Evolutionary conservation across 371 early-diverging fungal genomes (phyloP).

Genomic region (Phascolomyces articulosus): DNA sequence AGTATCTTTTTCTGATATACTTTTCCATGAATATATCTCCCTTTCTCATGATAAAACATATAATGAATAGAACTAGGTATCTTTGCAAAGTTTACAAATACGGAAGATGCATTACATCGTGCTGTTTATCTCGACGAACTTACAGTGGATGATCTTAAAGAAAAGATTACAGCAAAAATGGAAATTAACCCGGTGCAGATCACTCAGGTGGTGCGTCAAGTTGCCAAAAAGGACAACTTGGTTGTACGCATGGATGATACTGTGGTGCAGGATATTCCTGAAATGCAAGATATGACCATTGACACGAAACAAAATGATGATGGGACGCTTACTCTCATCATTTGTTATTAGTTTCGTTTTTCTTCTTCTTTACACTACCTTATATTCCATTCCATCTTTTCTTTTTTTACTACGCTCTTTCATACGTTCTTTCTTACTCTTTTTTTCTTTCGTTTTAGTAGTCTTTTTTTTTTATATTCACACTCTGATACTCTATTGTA

Average conservation of each 20-base stretch:
- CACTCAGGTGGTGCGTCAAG: conserved; percentile 39
- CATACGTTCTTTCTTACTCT: too few relatives aligned
- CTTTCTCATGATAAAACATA: not conserved
- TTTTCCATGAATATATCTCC: not conserved
- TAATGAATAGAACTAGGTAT: conserved; percentile 56
- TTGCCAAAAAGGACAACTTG: conserved; percentile 36
- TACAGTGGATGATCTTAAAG: conserved; percentile 43
- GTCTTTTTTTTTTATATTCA: too few relatives aligned
- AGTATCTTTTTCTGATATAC: conserved; percentile 1
- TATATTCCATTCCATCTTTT: too few relatives aligned
- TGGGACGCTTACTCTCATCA: conserved; percentile 43
- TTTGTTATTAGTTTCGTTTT: conserved; percentile 50
- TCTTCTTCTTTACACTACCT: too few relatives aligned
- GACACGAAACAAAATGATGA: conserved; percentile 45
- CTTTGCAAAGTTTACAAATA: conserved; percentile 45
- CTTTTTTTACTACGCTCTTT: too few relatives aligned
- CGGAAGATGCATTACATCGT: conserved; percentile 37
- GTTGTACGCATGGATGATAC: conserved; percentile 53
- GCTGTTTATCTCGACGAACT: conserved; percentile 58
- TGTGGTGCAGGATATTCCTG: conserved; percentile 53
- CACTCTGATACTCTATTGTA: too few relatives aligned
- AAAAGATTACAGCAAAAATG: conserved; percentile 39
- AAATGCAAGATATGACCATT: conserved; percentile 56
- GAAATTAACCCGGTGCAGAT: conserved; percentile 21
- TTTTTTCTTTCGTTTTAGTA: too few relatives aligned